A percentile compares a stretch with the other conserved stretches of the same genome.
phyloP scores from a whole-genome alignment of 1,139 yeast species.

The Lodderomyces theae region DNA sequence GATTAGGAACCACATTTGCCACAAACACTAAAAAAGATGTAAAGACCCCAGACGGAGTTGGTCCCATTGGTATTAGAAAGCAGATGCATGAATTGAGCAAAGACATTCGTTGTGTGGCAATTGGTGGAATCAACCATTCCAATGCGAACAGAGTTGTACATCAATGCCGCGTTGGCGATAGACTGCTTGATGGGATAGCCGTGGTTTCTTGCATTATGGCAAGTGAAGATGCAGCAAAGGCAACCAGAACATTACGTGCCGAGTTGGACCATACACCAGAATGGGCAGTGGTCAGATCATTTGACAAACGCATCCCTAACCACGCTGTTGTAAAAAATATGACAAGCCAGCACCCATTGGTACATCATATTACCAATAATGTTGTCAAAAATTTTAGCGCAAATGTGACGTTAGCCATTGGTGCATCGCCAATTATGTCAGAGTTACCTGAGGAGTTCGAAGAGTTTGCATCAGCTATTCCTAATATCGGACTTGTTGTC shows the following conservation, averaged over 20 bases:
- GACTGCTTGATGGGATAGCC: slow-evolving; percentile 72
- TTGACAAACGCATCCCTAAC: slow-evolving; percentile 16
- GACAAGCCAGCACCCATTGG: slow-evolving; percentile 48
- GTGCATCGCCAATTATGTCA: slow-evolving; percentile 93
- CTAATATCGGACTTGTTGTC: slow-evolving; percentile 56
- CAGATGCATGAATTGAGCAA: slow-evolving; percentile 34
- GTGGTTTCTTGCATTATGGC: slow-evolving; percentile 89
- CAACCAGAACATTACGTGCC: slow-evolving; percentile 39
- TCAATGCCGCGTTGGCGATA: slow-evolving; percentile 47
- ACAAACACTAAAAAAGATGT: slow-evolving; percentile 66
- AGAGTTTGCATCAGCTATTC: slow-evolving; percentile 57
- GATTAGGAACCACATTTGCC: slow-evolving; percentile 78
- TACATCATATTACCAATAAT: slow-evolving; percentile 85
- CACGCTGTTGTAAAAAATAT: slow-evolving; percentile 15
- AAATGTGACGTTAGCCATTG: slow-evolving; percentile 80
- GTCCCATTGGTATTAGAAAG: slow-evolving; percentile 63
- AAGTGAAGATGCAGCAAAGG: slow-evolving; percentile 50
- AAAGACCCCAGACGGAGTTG: slow-evolving; percentile 47
- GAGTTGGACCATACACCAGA: slow-evolving; percentile 2
- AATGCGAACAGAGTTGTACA: slow-evolving; percentile 59
- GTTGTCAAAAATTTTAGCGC: slow-evolving; percentile 92
- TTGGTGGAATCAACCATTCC: slow-evolving; percentile 77
- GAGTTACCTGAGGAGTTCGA: slow-evolving; percentile 66
- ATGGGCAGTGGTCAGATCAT: slow-evolving; percentile 7
- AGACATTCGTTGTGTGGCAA: slow-evolving; percentile 60